phyloP scores from a whole-genome alignment of 176 grass and related monocot species.

The Otatea glauca region DNA sequence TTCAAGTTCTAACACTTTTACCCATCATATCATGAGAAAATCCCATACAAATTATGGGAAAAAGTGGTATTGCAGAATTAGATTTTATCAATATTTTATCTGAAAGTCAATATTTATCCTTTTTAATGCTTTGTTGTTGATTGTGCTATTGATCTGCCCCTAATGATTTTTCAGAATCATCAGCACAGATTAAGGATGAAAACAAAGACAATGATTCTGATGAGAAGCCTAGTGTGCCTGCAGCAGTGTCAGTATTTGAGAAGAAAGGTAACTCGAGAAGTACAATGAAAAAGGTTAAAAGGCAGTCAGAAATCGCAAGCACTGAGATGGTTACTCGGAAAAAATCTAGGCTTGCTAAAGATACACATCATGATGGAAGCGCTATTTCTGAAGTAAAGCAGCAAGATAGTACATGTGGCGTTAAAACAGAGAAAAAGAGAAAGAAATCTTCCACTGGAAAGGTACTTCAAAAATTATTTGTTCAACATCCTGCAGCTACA shows the following conservation, averaged over 20 bases:
- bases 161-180: conserved; percentile 75
- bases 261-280: conserved; percentile 65
- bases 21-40: not conserved
- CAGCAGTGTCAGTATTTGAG: conserved; percentile 46
- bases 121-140: conserved; percentile 28
- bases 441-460: conserved; percentile 61
- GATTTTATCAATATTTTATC: not conserved
- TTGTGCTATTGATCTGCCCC: conserved; percentile 28
- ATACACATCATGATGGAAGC: conserved; percentile 57
- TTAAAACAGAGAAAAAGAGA: conserved; percentile 77
- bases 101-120: not conserved
- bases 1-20: conserved; percentile 13
- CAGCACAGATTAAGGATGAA: conserved; percentile 88
- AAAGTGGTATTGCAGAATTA: conserved; percentile 30
- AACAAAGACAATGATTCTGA: conserved; percentile 68
- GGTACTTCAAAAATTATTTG: conserved; percentile 52
- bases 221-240: conserved; percentile 62
- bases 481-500: conserved; percentile 8
- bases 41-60: not conserved
- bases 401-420: conserved; percentile 56
- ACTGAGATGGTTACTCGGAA: conserved; percentile 60
- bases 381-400: conserved; percentile 79
- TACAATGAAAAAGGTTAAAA: conserved; percentile 68
- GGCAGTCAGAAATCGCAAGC: conserved; percentile 59
- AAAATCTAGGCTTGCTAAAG: conserved; percentile 69